Base-by-base conservation (phyloP, 257 asterid species). In the Sherardia arvensis region DNA sequence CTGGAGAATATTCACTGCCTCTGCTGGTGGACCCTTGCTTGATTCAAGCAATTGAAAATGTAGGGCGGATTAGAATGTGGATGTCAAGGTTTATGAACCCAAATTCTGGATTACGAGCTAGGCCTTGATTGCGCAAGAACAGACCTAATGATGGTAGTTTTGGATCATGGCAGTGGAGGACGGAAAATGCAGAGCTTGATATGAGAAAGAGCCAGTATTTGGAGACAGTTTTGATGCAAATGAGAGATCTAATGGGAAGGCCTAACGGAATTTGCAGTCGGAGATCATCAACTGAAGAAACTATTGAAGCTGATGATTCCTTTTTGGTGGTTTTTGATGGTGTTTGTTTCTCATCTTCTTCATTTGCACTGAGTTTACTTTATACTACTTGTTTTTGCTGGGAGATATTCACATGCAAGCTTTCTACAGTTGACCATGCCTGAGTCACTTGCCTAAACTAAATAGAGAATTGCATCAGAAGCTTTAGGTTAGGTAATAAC, bases 181-280 rank as follows among this genome's bases (percentile, higher is more conserved):
- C 17, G 18, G 73, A 43, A 40, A 81, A 78, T 36, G 7, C 28
- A 0, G 86, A 78, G 64, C 59, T 21, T 20, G 77, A 67, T 64
- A 75, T 78, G 15, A 78, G 69, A 22, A 76, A 64, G 6, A 67
- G 68, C 81, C 83, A 81, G 65, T 20, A 68, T 59, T 78, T 78
- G 18, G 81, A 81, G 8, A 78, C 83, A 0, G 53, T n/a, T 51
- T 75, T 70, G 72, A 78, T 75, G 22, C 68, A 68, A 6, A 75
- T 3, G 53, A 81, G 72, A 21, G 83, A 58, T 73, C 9, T 71
- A 22, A 66, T 53, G 33, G 86, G 83, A 15, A 76, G 65, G 32
- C 49, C 67, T 30, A 62, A 48, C 12, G 78, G 62, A 54, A 78
- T 70, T 23, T 58, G 66, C 1, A 51, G 26, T 21, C 78, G 53